Evolutionary conservation across 805 yeast genomes (phyloP).

Genomic region (Wickerhamomyces strasburgensis): DNA sequence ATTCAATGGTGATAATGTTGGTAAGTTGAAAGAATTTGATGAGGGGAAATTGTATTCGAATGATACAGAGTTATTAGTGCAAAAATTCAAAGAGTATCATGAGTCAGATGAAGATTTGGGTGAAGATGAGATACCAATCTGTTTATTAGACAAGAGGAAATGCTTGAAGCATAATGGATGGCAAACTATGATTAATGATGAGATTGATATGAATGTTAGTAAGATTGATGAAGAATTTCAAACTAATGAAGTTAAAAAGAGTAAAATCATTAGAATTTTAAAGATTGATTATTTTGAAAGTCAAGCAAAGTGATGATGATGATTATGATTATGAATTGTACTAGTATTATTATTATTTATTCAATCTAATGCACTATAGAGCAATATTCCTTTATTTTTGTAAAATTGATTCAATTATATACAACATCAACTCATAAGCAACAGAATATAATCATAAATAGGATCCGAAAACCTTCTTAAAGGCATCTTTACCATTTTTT

Average conservation of each 20-base stretch:
- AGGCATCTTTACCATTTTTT: conserved; percentile 27
- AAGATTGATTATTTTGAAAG: conserved; percentile 35
- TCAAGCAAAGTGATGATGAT: conserved; percentile 7
- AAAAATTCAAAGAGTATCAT: conserved; percentile 3
- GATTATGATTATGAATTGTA: no score
- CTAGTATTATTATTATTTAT: no score
- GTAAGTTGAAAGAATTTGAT: conserved; percentile 9
- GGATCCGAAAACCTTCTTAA: conserved; percentile 19
- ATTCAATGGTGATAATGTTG: conserved; percentile 12
- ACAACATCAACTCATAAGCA: no score
- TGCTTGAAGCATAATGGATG: conserved; percentile 53
- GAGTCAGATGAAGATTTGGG: conserved; percentile 7
- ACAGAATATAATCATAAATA: conserved; percentile 8
- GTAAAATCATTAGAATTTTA: conserved; percentile 31
- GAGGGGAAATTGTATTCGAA: conserved; percentile 20
- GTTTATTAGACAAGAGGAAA: conserved; percentile 50
- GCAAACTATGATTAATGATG: conserved; percentile 33
- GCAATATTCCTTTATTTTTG: background rate
- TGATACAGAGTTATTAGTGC: conserved; percentile 7
- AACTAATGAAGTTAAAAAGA: conserved; percentile 25
- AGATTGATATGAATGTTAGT: conserved; percentile 31
- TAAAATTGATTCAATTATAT: background rate
- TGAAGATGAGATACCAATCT: conserved; percentile 25
- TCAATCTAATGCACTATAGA: no score
- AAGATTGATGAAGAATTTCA: conserved; percentile 20